Conservation (phyloP, 1,284 basidiomycete species). For the Psilocybe mexicana region DNA sequence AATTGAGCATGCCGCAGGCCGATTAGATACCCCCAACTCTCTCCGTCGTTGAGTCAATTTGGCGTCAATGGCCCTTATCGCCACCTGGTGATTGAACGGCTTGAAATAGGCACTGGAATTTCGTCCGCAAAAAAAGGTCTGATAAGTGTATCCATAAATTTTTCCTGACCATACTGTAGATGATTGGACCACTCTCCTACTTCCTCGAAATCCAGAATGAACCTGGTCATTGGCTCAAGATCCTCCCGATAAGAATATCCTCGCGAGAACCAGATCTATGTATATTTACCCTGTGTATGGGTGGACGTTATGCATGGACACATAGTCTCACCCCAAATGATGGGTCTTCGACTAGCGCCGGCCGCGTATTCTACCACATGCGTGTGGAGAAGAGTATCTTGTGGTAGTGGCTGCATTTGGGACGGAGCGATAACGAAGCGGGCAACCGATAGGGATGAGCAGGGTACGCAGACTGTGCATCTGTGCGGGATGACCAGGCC, state of each 20-base stretch:
- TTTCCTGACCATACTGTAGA: neutral
- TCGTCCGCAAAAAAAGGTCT: neutral
- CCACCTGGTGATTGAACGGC: neutral
- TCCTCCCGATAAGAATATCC: constrained; percentile 18
- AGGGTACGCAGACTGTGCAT: neutral
- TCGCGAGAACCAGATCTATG: neutral
- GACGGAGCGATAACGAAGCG: too few species aligned
- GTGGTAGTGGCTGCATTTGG: neutral
- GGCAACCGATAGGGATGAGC: too few species aligned
- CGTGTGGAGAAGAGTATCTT: neutral
- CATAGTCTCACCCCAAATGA: neutral
- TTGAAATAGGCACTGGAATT: neutral
- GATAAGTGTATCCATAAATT: neutral
- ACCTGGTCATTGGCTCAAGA: constrained; percentile 18
- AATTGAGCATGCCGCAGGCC: neutral
- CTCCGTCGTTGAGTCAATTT: neutral
- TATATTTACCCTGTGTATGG: neutral
- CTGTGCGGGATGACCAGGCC: too few species aligned
- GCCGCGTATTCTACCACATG: constrained; percentile 4
- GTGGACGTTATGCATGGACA: neutral
- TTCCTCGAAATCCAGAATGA: neutral
- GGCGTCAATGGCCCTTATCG: neutral
- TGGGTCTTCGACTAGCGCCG: neutral
- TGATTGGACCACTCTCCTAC: neutral
- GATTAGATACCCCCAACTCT: neutral